A percentile compares a stretch with the other conserved stretches of the same genome.
These are phyloP conservation scores for Chaetomiaceae sp. DNA, from an alignment of 2,329 filamentous ascomycete species.

Conservation along the genomic window DNA sequence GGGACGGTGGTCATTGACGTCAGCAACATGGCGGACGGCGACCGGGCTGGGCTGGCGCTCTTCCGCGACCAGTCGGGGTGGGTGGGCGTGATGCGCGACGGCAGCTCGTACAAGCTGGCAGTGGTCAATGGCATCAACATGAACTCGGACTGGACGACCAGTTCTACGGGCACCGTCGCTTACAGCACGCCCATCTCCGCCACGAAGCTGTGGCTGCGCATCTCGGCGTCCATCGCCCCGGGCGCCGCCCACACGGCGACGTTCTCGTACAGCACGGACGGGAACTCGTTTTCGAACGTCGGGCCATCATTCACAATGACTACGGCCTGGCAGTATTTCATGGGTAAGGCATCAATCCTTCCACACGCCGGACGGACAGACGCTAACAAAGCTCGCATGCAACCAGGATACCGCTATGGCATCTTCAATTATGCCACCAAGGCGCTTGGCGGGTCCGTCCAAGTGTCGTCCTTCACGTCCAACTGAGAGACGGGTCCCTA, in stretches of 20 bases:
- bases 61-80: constrained; percentile 50
- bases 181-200: neutral
- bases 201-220: neutral
- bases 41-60: constrained; percentile 45
- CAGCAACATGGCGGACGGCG: constrained; percentile 44
- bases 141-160: neutral
- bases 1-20: constrained; percentile 48
- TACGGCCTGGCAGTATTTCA: constrained; percentile 42
- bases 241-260: constrained; percentile 12
- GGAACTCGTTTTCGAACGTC: constrained; percentile 32
- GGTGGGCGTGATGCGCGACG: constrained; percentile 40
- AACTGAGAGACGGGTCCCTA: too few species aligned
- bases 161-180: neutral
- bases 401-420: constrained; percentile 44
- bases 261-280: constrained; percentile 43
- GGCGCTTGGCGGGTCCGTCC: constrained; percentile 35
- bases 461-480: constrained; percentile 25
- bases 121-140: neutral
- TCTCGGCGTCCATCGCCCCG: neutral
- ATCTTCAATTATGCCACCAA: constrained; percentile 48
- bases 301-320: constrained; percentile 34
- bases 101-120: neutral
- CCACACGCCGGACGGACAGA: constrained; percentile 41
- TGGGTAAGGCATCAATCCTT: constrained; percentile 43
- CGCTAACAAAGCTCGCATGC: constrained; percentile 33